These are phyloP conservation scores for Melanopsichium pennsylvanicum DNA, from an alignment of 1,284 basidiomycete genomes.

Conservation along the genomic window DNA sequence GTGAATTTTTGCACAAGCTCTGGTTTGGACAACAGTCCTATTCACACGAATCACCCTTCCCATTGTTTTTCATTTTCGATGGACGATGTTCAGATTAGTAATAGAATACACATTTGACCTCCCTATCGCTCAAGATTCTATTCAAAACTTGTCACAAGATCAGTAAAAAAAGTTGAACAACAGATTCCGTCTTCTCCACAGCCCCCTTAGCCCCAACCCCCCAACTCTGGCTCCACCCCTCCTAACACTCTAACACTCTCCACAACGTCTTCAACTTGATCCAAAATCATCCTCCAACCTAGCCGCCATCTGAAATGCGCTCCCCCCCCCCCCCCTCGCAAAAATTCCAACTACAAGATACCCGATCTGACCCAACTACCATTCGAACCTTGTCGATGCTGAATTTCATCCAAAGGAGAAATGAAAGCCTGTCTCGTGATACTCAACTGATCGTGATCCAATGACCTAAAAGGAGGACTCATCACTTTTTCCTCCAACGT, in stretches of 20 bases:
- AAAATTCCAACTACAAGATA: no score
- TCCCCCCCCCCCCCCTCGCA: no score
- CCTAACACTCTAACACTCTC: slow-evolving; percentile 13
- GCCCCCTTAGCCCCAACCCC: slow-evolving; percentile 37
- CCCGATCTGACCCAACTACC: no score
- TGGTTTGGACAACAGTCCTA: no score
- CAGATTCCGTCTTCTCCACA: slow-evolving; percentile 29
- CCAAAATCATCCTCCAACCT: slow-evolving; percentile 16
- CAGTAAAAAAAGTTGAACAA: slow-evolving; percentile 29
- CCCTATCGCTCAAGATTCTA: neutral
- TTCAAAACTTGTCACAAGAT: slow-evolving; percentile 39
- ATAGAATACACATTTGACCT: no score
- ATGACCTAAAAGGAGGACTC: slow-evolving; percentile 44
- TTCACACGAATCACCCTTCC: no score
- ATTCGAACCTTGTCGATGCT: neutral
- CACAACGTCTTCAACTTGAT: slow-evolving; percentile 10
- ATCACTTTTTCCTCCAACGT: slow-evolving; percentile 39
- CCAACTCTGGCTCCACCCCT: slow-evolving; percentile 12
- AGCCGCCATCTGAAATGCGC: no score
- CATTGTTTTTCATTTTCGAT: no score
- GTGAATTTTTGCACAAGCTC: no score
- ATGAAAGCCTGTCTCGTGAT: slow-evolving; percentile 30
- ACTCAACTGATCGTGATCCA: slow-evolving; percentile 48
- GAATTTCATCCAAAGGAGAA: slow-evolving; percentile 2
- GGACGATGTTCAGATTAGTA: no score